phyloP scores from a whole-genome alignment of 2,329 filamentous ascomycete species.

The Fusarium foetens region DNA sequence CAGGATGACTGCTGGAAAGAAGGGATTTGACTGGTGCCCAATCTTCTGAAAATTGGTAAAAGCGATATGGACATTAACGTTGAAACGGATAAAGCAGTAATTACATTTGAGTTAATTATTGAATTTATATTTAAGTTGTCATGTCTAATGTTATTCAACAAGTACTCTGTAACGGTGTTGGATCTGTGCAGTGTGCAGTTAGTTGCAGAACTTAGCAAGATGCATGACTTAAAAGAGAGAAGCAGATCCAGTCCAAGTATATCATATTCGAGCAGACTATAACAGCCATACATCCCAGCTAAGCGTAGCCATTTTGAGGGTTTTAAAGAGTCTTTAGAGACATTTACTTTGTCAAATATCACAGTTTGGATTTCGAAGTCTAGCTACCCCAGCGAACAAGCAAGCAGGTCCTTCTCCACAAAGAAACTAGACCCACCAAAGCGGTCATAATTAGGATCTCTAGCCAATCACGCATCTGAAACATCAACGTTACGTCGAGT shows the following conservation, averaged over 20 bases:
- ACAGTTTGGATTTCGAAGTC: not conserved
- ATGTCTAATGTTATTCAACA: not conserved
- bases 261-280: not conserved
- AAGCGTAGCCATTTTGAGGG: not conserved
- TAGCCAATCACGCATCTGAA: slow-evolving; percentile 36
- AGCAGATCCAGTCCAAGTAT: not conserved
- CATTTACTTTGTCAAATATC: not conserved
- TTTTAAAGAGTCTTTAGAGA: not conserved
- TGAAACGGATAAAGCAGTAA: not conserved
- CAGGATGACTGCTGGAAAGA: not conserved
- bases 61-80: not conserved
- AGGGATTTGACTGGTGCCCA: not conserved
- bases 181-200: not conserved
- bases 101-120: not conserved
- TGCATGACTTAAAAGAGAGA: not conserved
- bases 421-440: slow-evolving; percentile 8
- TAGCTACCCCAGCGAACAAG: slow-evolving; percentile 10
- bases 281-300: not conserved
- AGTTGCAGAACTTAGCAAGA: not conserved
- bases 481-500: slow-evolving; percentile 22
- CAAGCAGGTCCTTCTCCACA: slow-evolving; percentile 29
- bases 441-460: not conserved
- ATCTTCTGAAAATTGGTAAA: not conserved
- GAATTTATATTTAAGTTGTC: not conserved
- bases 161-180: not conserved